Percentiles rank a stretch among this genome's conserved stretches.
Evolutionary conservation across 1,284 basidiomycete species (phyloP).

Genomic region (Trametes hirsuta): DNA sequence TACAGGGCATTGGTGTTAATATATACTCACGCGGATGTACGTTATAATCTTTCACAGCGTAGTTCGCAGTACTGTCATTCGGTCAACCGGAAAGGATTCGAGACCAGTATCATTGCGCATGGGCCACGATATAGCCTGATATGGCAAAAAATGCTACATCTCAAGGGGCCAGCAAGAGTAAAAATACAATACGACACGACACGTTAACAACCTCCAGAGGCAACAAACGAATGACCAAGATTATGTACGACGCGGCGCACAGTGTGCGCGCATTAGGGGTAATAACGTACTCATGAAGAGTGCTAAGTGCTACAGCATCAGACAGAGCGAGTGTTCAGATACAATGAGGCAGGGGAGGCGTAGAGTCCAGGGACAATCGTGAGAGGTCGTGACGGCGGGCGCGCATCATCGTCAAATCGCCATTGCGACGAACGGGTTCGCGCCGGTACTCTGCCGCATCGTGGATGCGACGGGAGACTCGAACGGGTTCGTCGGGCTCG

Average conservation of each 20-base stretch:
- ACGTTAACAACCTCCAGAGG: constrained; percentile 4
- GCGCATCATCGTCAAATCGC: constrained; percentile 22
- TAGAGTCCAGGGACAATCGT: background rate
- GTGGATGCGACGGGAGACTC: background rate
- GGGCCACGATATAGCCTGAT: too few species aligned
- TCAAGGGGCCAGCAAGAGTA: background rate
- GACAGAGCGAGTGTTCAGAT: constrained; percentile 2
- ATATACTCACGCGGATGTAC: too few species aligned
- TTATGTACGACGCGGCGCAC: background rate
- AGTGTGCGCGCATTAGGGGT: background rate
- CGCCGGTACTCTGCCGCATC: constrained; percentile 10
- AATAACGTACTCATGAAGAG: background rate
- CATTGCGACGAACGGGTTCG: constrained; percentile 32
- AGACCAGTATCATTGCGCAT: too few species aligned
- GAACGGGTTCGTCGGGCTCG: constrained; percentile 19
- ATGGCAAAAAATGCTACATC: too few species aligned
- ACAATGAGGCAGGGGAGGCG: background rate
- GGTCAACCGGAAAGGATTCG: too few species aligned
- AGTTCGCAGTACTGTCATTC: too few species aligned
- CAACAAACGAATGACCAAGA: constrained; percentile 5
- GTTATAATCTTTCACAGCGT: too few species aligned
- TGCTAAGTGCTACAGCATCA: constrained; percentile 15
- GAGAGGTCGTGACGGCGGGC: background rate
- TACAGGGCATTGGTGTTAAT: too few species aligned
- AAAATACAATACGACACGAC: constrained; percentile 7